Percentiles rank a stretch among this genome's conserved stretches.
phyloP scores from a whole-genome alignment of 306 rosid species.

The Dryas alaskensis region DNA sequence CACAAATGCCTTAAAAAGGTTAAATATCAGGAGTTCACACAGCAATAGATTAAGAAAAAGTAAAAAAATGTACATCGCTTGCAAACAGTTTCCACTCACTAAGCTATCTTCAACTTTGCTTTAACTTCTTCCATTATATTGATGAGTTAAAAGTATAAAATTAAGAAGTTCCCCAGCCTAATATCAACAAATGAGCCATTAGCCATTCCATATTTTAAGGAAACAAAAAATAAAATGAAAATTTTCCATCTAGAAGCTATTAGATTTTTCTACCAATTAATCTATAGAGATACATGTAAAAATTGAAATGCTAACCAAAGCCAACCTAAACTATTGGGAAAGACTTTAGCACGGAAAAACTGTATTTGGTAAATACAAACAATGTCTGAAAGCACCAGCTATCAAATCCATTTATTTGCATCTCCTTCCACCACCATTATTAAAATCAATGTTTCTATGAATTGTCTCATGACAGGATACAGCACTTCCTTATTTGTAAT shows the following conservation, averaged over 20 bases:
- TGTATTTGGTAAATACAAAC: neutral
- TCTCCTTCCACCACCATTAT: neutral
- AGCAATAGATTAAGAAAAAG: neutral
- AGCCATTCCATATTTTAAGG: neutral
- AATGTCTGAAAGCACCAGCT: neutral
- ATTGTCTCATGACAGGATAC: neutral
- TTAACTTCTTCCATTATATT: neutral
- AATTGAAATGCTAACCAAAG: neutral
- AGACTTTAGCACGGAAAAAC: neutral
- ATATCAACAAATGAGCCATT: neutral
- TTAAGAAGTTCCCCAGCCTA: neutral
- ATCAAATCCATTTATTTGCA: neutral
- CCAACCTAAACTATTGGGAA: neutral
- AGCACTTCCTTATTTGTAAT: neutral
- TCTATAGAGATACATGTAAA: neutral
- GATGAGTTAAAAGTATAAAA: neutral
- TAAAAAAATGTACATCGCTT: neutral
- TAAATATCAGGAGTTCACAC: constrained; percentile 4
- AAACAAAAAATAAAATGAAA: neutral
- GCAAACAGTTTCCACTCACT: neutral
- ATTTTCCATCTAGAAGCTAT: neutral
- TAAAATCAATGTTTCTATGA: neutral
- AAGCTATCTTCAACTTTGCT: neutral
- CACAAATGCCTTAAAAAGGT: neutral
- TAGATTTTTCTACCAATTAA: neutral